Conservation (phyloP, 306 rosid species). For the Pyrus pyrifolia region DNA sequence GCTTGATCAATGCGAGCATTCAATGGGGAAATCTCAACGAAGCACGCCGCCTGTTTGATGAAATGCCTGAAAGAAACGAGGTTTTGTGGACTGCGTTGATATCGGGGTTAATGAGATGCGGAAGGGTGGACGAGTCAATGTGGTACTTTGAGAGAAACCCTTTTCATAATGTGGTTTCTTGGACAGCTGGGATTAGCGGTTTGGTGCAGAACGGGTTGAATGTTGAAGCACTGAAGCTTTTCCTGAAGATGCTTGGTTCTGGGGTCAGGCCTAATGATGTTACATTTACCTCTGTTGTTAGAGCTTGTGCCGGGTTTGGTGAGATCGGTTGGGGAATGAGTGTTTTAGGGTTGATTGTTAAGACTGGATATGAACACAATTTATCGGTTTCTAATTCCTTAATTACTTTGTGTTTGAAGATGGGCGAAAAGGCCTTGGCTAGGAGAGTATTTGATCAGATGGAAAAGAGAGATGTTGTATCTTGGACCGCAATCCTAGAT, state of each 20-base stretch:
- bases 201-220: conserved; percentile 7
- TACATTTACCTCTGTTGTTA: conserved; percentile 6
- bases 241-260: background rate
- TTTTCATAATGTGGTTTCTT: conserved; percentile 11
- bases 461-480: conserved; percentile 9
- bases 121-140: conserved; percentile 4
- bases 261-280: conserved; percentile 12
- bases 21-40: background rate
- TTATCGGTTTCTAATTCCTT: conserved; percentile 7
- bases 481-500: conserved; percentile 16
- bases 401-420: background rate
- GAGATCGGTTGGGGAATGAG: background rate
- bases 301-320: conserved; percentile 1
- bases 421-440: conserved; percentile 5
- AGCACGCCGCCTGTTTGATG: conserved; percentile 7
- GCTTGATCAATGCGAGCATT: conserved; percentile 2
- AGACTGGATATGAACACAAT: conserved; percentile 3
- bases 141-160: conserved; percentile 20
- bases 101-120: conserved; percentile 11
- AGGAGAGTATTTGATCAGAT: conserved; percentile 12
- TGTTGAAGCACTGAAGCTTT: conserved; percentile 4
- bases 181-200: conserved; percentile 17
- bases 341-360: conserved; percentile 12
- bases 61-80: conserved; percentile 15
- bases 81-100: conserved; percentile 11